Conservation (phyloP, 129 eudicot genomes). For the Sambucus nigra region DNA sequence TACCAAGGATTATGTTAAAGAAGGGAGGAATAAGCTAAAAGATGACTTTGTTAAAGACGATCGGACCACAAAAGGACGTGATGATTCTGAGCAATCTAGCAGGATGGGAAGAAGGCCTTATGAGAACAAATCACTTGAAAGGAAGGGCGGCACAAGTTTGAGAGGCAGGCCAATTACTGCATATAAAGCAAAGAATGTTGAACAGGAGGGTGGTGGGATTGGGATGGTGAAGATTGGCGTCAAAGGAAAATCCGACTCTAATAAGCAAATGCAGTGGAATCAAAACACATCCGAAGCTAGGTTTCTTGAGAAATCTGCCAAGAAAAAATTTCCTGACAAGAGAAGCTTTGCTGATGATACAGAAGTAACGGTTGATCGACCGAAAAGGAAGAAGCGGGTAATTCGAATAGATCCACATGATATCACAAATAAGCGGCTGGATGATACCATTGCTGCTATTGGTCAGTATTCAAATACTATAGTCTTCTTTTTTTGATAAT, state of each 20-base stretch:
- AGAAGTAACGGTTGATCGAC: slow-evolving; percentile 23
- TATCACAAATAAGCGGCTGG: slow-evolving; percentile 65
- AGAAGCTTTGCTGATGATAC: slow-evolving; percentile 26
- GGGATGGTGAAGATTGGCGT: slow-evolving; percentile 13
- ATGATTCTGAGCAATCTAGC: slow-evolving; percentile 9
- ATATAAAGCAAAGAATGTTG: slow-evolving; percentile 12
- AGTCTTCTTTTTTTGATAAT: neutral
- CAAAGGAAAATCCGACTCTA: slow-evolving; percentile 13
- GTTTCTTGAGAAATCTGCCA: slow-evolving; percentile 16
- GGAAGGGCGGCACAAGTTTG: neutral
- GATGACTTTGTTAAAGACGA: slow-evolving; percentile 15
- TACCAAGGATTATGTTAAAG: slow-evolving; percentile 10
- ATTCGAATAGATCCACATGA: slow-evolving; percentile 61
- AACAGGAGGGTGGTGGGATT: slow-evolving; percentile 15
- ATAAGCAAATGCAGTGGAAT: slow-evolving; percentile 8
- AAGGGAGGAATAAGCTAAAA: slow-evolving; percentile 2
- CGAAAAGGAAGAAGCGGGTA: slow-evolving; percentile 49
- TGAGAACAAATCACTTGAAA: slow-evolving; percentile 6
- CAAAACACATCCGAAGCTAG: slow-evolving; percentile 13
- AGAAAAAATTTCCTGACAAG: slow-evolving; percentile 29
- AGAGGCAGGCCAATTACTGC: neutral
- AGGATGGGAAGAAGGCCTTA: slow-evolving; percentile 9
- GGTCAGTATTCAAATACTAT: slow-evolving; percentile 41
- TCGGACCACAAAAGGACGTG: slow-evolving; percentile 9
- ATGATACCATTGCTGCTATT: slow-evolving; percentile 32